phyloP scores from a whole-genome alignment of 1,284 basidiomycete species.

The Ustilago lituana region DNA sequence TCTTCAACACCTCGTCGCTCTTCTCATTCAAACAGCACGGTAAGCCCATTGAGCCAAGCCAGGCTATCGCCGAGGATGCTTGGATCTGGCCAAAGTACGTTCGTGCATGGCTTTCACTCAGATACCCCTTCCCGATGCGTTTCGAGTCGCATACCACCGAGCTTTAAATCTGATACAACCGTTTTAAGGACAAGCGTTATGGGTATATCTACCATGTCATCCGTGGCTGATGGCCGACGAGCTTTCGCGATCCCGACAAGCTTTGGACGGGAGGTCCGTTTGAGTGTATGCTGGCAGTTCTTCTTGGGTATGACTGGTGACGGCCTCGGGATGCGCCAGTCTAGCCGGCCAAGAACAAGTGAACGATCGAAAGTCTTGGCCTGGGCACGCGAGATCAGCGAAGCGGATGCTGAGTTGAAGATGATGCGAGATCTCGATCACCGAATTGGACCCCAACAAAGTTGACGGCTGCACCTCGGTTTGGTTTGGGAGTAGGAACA shows the following conservation, averaged over 20 bases:
- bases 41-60: neutral
- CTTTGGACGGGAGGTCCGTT: too few species aligned
- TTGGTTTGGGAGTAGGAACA: neutral
- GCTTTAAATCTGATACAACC: neutral
- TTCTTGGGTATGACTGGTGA: neutral
- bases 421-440: conserved; percentile 12
- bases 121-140: conserved; percentile 21
- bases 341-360: conserved; percentile 5
- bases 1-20: conserved; percentile 9
- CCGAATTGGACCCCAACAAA: neutral
- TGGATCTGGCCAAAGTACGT: conserved; percentile 21
- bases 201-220: too few species aligned
- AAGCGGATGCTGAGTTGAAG: conserved; percentile 6
- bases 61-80: neutral
- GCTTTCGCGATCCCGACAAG: too few species aligned
- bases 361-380: neutral
- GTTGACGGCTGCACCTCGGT: conserved; percentile 7
- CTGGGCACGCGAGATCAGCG: neutral
- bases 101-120: conserved; percentile 21
- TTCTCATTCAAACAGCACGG: conserved; percentile 21
- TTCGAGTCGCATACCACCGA: conserved; percentile 16
- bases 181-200: too few species aligned
- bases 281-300: conserved; percentile 1
- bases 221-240: too few species aligned
- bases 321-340: conserved; percentile 5